Evolutionary conservation across 768 basidiomycete genomes (phyloP).

Genomic region (Clitopilus passeckerianus): DNA sequence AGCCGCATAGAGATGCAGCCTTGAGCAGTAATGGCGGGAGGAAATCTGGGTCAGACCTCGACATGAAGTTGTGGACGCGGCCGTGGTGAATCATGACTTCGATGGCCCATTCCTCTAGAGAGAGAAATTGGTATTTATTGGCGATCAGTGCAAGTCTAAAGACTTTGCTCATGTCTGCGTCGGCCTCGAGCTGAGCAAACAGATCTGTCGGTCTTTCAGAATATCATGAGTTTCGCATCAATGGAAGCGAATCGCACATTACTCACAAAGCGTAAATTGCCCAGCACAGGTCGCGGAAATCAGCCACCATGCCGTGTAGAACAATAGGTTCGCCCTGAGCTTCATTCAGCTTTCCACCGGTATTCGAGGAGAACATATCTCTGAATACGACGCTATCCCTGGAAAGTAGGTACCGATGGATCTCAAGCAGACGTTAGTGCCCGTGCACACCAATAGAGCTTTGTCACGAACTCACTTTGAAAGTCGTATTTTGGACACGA

Average conservation of each 20-base stretch:
- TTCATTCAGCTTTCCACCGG: neutral
- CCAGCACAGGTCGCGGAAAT: neutral
- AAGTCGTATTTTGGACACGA: slow-evolving; percentile 37
- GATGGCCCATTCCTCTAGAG: slow-evolving; percentile 46
- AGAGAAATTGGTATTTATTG: slow-evolving; percentile 53
- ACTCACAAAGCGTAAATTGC: neutral
- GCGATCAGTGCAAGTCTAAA: slow-evolving; percentile 39
- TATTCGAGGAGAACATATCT: neutral
- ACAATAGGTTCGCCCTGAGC: neutral
- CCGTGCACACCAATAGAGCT: neutral
- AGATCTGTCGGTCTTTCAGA: neutral
- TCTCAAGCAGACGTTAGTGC: neutral
- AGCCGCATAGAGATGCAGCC: neutral
- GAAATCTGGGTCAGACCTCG: neutral
- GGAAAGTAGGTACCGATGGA: neutral
- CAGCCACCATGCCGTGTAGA: neutral
- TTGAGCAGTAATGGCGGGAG: neutral
- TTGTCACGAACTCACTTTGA: slow-evolving; percentile 27
- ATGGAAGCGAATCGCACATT: neutral
- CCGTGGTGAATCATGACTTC: slow-evolving; percentile 21
- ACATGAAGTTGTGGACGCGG: neutral
- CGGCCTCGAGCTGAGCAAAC: neutral
- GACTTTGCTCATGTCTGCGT: neutral
- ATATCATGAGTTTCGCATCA: neutral
- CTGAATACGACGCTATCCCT: neutral